These are phyloP conservation scores for Tylopilus sp. DNA, from an alignment of 768 basidiomycete species.

Conservation along the genomic window DNA sequence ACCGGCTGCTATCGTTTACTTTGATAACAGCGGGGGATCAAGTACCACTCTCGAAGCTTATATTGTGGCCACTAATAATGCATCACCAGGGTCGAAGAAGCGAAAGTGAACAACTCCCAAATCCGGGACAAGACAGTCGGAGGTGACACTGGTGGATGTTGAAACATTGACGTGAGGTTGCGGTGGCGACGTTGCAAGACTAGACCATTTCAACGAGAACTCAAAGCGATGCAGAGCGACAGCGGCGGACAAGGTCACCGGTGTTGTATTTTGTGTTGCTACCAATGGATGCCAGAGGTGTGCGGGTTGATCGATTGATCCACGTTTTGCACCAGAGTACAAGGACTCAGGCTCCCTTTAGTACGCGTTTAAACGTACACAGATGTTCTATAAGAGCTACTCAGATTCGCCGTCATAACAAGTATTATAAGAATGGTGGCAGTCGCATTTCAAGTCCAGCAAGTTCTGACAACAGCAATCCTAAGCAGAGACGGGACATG, in stretches of 20 bases:
- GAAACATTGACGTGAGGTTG: constrained; percentile 10
- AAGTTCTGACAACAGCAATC: background rate
- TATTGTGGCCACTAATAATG: constrained; percentile 13
- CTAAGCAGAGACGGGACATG: background rate
- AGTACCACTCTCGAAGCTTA: constrained; percentile 17
- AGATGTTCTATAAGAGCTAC: too few relatives aligned
- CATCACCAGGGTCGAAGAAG: constrained; percentile 4
- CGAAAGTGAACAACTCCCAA: constrained; percentile 17
- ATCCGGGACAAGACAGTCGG: constrained; percentile 26
- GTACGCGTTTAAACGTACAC: too few relatives aligned
- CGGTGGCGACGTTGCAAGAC: constrained; percentile 21
- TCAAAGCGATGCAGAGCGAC: background rate
- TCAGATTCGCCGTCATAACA: background rate
- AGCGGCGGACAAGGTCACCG: constrained; percentile 21
- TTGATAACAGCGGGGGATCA: constrained; percentile 23
- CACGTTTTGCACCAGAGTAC: constrained; percentile 2
- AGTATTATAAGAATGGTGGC: background rate
- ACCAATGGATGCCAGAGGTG: background rate
- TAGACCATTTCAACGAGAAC: background rate
- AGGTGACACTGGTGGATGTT: too few relatives aligned
- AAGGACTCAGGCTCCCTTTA: too few relatives aligned
- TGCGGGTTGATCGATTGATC: too few relatives aligned
- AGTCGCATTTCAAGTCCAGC: background rate
- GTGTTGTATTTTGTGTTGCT: constrained; percentile 19
- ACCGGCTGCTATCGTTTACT: constrained; percentile 25